Evolutionary conservation across 495 filamentous ascomycete species (phyloP).

Genomic region (Penicillium atrosanguineum): DNA sequence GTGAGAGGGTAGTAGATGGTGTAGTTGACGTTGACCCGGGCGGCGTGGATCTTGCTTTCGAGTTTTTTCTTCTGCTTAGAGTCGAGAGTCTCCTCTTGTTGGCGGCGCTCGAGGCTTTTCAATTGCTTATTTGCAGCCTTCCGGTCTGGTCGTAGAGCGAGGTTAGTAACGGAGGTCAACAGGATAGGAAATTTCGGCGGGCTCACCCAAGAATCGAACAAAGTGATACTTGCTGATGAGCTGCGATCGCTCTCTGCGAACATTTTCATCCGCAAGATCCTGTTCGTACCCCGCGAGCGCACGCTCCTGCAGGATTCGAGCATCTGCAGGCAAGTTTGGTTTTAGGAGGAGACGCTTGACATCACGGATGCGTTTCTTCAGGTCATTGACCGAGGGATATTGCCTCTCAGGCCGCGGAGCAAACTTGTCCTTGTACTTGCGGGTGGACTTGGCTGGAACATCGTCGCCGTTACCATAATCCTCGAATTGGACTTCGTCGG

Average conservation of each 20-base stretch:
- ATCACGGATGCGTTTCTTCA: constrained; percentile 54
- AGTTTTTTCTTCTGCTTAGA: constrained; percentile 50
- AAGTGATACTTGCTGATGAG: constrained; percentile 92
- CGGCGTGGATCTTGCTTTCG: constrained; percentile 59
- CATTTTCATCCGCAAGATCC: constrained; percentile 64
- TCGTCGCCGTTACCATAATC: constrained; percentile 11
- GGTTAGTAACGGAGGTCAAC: background rate
- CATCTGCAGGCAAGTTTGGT: constrained; percentile 67
- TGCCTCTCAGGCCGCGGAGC: constrained; percentile 28
- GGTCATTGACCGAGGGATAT: constrained; percentile 47
- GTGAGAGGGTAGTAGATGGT: constrained; percentile 76
- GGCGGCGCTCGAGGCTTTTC: constrained; percentile 51
- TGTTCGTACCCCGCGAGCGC: constrained; percentile 73
- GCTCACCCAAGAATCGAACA: constrained; percentile 79
- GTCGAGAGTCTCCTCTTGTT: constrained; percentile 48
- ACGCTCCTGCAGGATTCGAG: constrained; percentile 73
- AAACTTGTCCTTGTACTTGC: constrained; percentile 26
- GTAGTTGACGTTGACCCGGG: constrained; percentile 83
- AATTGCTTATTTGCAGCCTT: constrained; percentile 76
- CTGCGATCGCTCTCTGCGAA: constrained; percentile 59
- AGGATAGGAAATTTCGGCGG: background rate
- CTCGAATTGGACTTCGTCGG: constrained; percentile 11
- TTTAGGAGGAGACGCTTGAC: constrained; percentile 58
- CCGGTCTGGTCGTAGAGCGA: constrained; percentile 58
- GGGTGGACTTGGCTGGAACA: constrained; percentile 15